Conservation (phyloP, 2,329 filamentous ascomycete species). For the Colletotrichum lini region DNA sequence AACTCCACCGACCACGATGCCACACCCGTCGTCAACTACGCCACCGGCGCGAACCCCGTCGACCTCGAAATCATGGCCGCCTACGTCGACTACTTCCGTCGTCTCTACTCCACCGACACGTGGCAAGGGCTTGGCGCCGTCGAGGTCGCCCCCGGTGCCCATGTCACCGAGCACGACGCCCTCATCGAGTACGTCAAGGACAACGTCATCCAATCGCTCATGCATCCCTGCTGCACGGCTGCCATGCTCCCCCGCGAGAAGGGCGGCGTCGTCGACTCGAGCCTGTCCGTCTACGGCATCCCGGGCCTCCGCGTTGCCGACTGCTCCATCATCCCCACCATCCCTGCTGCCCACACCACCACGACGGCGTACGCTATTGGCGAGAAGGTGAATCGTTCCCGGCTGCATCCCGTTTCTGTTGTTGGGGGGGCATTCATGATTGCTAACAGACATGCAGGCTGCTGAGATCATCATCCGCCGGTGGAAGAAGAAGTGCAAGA, state of each 20-base stretch:
- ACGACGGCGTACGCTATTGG: slow-evolving; percentile 65
- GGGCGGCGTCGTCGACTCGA: slow-evolving; percentile 49
- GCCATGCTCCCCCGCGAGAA: slow-evolving; percentile 59
- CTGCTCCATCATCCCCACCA: slow-evolving; percentile 48
- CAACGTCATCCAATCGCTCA: slow-evolving; percentile 54
- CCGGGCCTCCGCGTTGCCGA: slow-evolving; percentile 47
- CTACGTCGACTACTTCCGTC: slow-evolving; percentile 50
- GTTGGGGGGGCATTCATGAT: no score
- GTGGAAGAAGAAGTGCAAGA: not conserved
- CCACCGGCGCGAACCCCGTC: slow-evolving; percentile 53
- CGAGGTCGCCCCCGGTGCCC: slow-evolving; percentile 46
- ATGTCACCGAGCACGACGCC: slow-evolving; percentile 42
- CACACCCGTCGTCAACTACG: slow-evolving; percentile 52
- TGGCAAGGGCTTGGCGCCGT: slow-evolving; percentile 44
- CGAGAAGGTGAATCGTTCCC: slow-evolving; percentile 54
- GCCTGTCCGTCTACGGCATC: slow-evolving; percentile 48
- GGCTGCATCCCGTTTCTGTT: no score
- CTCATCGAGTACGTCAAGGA: slow-evolving; percentile 46
- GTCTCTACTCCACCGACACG: slow-evolving; percentile 47
- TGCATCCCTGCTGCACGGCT: slow-evolving; percentile 59
- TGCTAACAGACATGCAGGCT: not conserved
- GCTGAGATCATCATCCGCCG: slow-evolving; percentile 4
- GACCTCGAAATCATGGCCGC: slow-evolving; percentile 54
- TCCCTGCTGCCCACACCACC: slow-evolving; percentile 5
- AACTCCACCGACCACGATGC: slow-evolving; percentile 45